These are phyloP conservation scores for Larix sibirica DNA, from an alignment of 83 land plant genomes.

Conservation along the genomic window DNA sequence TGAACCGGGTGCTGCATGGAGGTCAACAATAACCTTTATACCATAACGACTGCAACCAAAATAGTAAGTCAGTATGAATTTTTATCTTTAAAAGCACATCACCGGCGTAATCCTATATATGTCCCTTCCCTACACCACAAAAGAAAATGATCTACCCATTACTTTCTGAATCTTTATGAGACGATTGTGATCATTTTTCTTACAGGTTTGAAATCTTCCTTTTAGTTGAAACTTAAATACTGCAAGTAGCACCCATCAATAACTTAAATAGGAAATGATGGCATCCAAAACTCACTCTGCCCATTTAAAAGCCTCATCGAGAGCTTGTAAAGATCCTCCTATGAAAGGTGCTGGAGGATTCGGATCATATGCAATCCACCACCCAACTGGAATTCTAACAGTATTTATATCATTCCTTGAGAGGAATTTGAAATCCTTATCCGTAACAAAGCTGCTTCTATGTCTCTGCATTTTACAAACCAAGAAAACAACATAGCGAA, in stretches of 20 bases:
- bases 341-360: constrained; percentile 71
- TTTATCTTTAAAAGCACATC: not conserved
- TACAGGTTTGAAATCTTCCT: not conserved
- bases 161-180: not conserved
- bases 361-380: constrained; percentile 80
- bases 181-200: constrained; percentile 2
- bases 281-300: constrained; percentile 49
- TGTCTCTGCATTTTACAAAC: constrained; percentile 42
- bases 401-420: constrained; percentile 53
- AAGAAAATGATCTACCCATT: not conserved
- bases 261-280: not conserved
- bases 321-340: constrained; percentile 57
- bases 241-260: not conserved
- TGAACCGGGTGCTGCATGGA: constrained; percentile 84
- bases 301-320: constrained; percentile 73
- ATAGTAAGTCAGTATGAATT: not conserved
- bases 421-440: constrained; percentile 53
- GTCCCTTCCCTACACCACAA: constrained; percentile 1
- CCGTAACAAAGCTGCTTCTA: constrained; percentile 48
- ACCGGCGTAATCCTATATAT: not conserved
- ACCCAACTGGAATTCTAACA: constrained; percentile 75
- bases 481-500: constrained; percentile 6
- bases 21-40: constrained; percentile 67
- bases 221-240: not conserved
- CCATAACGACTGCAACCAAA: constrained; percentile 38